These are phyloP conservation scores for Fusarium udum DNA, from an alignment of 2,329 filamentous ascomycete genomes.

Conservation along the genomic window DNA sequence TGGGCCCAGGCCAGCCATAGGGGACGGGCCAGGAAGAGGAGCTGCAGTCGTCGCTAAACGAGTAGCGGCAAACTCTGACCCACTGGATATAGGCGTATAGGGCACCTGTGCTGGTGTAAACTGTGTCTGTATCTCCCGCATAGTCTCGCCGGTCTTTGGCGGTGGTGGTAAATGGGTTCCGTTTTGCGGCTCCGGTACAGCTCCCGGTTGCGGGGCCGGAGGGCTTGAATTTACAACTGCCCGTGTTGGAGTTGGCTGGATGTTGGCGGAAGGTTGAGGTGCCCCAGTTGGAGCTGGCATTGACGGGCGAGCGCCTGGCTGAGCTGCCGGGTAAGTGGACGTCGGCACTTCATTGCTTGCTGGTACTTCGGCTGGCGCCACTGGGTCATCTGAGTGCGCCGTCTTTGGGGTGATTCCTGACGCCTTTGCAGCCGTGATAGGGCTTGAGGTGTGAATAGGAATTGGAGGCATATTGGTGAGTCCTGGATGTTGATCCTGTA, in stretches of 20 bases:
- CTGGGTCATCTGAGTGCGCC: conserved; percentile 37
- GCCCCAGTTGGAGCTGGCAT: conserved; percentile 56
- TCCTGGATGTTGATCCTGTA: neutral
- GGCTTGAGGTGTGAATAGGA: conserved; percentile 66
- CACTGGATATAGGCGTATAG: conserved; percentile 57
- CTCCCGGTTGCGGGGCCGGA: conserved; percentile 66
- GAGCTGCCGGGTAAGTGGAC: conserved; percentile 43
- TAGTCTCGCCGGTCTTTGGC: conserved; percentile 60
- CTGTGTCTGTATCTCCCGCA: conserved; percentile 47
- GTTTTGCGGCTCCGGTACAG: conserved; percentile 57
- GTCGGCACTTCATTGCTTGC: conserved; percentile 45
- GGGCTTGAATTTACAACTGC: conserved; percentile 51
- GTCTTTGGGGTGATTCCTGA: conserved; percentile 60
- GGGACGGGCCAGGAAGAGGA: conserved; percentile 43
- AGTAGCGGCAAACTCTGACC: conserved; percentile 53
- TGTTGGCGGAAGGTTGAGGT: conserved; percentile 47
- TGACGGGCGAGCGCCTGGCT: conserved; percentile 45
- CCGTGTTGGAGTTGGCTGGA: conserved; percentile 56
- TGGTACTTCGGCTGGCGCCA: conserved; percentile 34
- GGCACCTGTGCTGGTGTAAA: conserved; percentile 58
- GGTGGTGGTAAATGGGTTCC: conserved; percentile 57
- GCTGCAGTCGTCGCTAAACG: conserved; percentile 57
- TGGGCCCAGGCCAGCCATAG: conserved; percentile 40
- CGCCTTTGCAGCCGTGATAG: conserved; percentile 66
- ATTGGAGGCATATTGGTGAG: conserved; percentile 65